These are phyloP conservation scores for Torrubiella hemipterigena DNA, from an alignment of 2,329 filamentous ascomycete genomes.

Conservation along the genomic window DNA sequence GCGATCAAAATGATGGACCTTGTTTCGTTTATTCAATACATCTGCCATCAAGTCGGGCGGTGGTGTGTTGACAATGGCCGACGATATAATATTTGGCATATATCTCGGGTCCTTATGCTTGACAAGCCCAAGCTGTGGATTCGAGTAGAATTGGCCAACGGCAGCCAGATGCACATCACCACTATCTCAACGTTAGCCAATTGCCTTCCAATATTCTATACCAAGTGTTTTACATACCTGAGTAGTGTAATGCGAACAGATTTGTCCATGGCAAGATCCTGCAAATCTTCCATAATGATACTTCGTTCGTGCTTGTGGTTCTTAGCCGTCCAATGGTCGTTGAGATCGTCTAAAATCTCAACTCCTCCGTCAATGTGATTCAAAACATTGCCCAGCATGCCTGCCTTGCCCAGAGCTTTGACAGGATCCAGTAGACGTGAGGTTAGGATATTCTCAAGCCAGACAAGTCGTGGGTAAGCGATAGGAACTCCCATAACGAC, in stretches of 20 bases:
- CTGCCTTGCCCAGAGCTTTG: slow-evolving; percentile 75
- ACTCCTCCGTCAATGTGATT: slow-evolving; percentile 88
- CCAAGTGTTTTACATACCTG: slow-evolving; percentile 31
- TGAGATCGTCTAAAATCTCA: slow-evolving; percentile 82
- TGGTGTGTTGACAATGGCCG: slow-evolving; percentile 86
- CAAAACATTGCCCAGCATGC: slow-evolving; percentile 66
- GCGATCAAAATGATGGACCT: slow-evolving; percentile 56
- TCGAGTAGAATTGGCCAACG: slow-evolving; percentile 89
- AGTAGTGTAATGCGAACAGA: slow-evolving; percentile 86
- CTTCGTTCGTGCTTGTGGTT: slow-evolving; percentile 86
- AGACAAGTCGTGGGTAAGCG: slow-evolving; percentile 64
- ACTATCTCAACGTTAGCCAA: slow-evolving; percentile 30
- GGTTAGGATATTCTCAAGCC: slow-evolving; percentile 67
- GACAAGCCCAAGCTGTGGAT: slow-evolving; percentile 63
- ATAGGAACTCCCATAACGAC: slow-evolving; percentile 78
- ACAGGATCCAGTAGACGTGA: slow-evolving; percentile 78
- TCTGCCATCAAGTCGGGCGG: slow-evolving; percentile 82
- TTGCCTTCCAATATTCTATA: background rate
- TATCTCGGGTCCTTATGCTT: slow-evolving; percentile 93
- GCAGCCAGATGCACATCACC: slow-evolving; percentile 91
- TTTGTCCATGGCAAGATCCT: slow-evolving; percentile 86
- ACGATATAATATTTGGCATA: slow-evolving; percentile 92
- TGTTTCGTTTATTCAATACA: slow-evolving; percentile 87
- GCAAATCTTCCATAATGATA: slow-evolving; percentile 78
- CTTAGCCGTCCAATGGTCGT: slow-evolving; percentile 96